phyloP scores from a whole-genome alignment of 768 basidiomycete species.

The Boletus pseudopeckii region DNA sequence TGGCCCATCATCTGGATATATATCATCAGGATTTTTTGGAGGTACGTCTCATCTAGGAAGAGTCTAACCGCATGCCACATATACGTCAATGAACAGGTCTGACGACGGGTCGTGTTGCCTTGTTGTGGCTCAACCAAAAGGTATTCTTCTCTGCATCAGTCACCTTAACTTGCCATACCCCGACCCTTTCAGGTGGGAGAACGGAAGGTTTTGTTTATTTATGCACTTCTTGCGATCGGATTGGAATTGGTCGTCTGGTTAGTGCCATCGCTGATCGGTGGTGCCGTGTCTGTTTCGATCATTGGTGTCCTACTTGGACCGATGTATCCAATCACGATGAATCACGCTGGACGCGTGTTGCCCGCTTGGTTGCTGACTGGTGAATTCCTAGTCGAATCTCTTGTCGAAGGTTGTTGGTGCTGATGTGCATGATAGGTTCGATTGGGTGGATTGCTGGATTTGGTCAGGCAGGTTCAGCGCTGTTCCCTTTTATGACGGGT shows the following conservation, averaged over 20 bases:
- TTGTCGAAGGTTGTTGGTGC: not conserved
- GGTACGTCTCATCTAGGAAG: conserved; percentile 32
- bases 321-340: conserved; percentile 60
- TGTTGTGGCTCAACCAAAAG: conserved; percentile 56
- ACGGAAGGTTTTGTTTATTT: conserved; percentile 49
- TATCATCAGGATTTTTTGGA: conserved; percentile 56
- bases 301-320: conserved; percentile 54
- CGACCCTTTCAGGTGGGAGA: conserved; percentile 45
- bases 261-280: conserved; percentile 49
- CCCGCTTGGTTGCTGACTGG: conserved; percentile 67
- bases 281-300: conserved; percentile 53
- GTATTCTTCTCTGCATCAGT: conserved; percentile 20
- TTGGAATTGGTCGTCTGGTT: conserved; percentile 59
- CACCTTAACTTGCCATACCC: not conserved
- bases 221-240: conserved; percentile 49
- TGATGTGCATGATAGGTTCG: conserved; percentile 10
- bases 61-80: not conserved
- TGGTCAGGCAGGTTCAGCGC: conserved; percentile 69
- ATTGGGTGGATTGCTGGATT: conserved; percentile 12
- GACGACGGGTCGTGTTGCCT: conserved; percentile 50
- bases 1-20: conserved; percentile 44
- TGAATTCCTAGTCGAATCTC: not conserved
- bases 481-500: conserved; percentile 72
- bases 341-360: conserved; percentile 40
- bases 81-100: conserved; percentile 41